Conservation (phyloP, 179 eudicot genomes). For the Silene coronaria region DNA sequence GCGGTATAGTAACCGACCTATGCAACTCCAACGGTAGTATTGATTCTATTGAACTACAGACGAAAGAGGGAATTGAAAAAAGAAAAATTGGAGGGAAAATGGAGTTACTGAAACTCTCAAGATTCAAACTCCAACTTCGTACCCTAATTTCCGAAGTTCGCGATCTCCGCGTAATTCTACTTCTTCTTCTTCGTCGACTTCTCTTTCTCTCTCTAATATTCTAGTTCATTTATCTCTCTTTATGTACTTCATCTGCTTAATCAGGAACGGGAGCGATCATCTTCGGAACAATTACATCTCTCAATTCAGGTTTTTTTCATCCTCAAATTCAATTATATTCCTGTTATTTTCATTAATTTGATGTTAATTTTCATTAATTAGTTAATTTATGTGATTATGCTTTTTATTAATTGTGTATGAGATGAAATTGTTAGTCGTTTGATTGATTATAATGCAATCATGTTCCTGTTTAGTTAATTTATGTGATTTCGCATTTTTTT, state of each 20-base stretch:
- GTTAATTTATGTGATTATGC: neutral
- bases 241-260: neutral
- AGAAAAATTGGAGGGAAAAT: slow-evolving; percentile 37
- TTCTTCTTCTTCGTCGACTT: slow-evolving; percentile 10
- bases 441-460: neutral
- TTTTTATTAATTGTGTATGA: neutral
- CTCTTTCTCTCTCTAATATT: too few relatives aligned
- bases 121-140: slow-evolving; percentile 46
- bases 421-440: neutral
- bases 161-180: slow-evolving; percentile 41
- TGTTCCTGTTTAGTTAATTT: neutral
- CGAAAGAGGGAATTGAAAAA: neutral
- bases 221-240: too few relatives aligned
- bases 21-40: too few relatives aligned
- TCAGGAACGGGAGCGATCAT: slow-evolving; percentile 46
- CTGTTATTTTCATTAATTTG: neutral
- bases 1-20: too few relatives aligned
- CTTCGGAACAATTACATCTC: slow-evolving; percentile 34
- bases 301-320: slow-evolving; percentile 33
- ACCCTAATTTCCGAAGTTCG: slow-evolving; percentile 43
- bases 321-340: neutral
- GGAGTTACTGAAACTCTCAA: slow-evolving; percentile 50
- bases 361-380: neutral
- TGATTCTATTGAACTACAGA: too few relatives aligned
- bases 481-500: neutral